Evolutionary conservation across 148 eudicot genomes (phyloP).

Genomic region (Salicornia ramosissima): DNA sequence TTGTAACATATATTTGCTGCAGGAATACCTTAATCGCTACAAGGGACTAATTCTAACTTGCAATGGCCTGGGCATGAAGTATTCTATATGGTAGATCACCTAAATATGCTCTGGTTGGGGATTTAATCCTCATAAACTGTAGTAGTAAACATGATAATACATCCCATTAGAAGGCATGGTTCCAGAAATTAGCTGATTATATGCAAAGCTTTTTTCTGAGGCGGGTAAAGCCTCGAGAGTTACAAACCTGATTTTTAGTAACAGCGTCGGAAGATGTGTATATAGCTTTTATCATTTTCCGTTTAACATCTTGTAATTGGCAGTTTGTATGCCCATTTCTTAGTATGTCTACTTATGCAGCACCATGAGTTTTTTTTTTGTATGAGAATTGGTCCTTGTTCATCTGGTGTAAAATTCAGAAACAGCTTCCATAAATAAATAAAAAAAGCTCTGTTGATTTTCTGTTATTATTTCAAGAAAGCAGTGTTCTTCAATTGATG

Average conservation of each 20-base stretch:
- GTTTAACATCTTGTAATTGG: constrained; percentile 10
- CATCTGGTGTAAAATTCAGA: not conserved
- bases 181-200: constrained; percentile 1
- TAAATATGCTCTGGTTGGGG: not conserved
- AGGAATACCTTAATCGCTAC: constrained; percentile 84
- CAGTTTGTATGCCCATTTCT: constrained; percentile 14
- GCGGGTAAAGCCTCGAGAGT: constrained; percentile 18
- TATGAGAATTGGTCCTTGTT: not conserved
- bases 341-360: too few species aligned
- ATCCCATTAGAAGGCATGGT: not conserved
- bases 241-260: constrained; percentile 13
- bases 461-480: not conserved
- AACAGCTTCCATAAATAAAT: not conserved
- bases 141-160: not conserved
- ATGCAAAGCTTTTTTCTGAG: constrained; percentile 7
- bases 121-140: not conserved
- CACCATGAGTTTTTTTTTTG: too few species aligned
- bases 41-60: constrained; percentile 91
- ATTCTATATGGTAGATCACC: constrained; percentile 47
- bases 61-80: constrained; percentile 89
- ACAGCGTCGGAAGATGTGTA: constrained; percentile 23
- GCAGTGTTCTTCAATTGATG: not conserved
- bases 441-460: not conserved
- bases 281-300: constrained; percentile 29
- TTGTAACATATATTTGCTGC: too few species aligned